phyloP scores from a whole-genome alignment of 768 basidiomycete genomes.

The Mrakia hoshinonis region DNA sequence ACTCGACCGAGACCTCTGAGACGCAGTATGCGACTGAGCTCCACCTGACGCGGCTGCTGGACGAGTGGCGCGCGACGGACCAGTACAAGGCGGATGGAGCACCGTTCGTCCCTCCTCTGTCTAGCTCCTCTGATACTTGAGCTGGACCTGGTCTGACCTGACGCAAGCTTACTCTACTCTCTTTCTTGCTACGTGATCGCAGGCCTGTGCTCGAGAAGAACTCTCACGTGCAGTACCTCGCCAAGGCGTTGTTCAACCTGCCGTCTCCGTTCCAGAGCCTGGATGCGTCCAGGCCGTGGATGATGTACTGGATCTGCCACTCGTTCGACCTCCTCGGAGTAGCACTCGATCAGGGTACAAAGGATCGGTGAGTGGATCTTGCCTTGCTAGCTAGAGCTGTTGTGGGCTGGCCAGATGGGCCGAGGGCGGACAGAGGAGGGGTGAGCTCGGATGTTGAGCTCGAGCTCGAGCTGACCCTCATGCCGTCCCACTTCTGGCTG shows the following conservation, averaged over 20 bases:
- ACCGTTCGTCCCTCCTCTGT: neutral
- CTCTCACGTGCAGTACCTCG: conserved; percentile 66
- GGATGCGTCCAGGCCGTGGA: conserved; percentile 92
- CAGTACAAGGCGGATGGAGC: neutral
- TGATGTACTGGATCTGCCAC: conserved; percentile 87
- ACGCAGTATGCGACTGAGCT: neutral
- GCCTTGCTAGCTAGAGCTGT: too few species aligned
- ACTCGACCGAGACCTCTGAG: neutral
- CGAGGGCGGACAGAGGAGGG: neutral
- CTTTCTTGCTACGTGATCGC: neutral
- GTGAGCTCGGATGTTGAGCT: neutral
- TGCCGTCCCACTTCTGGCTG: neutral
- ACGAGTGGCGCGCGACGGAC: neutral
- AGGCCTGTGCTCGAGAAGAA: conserved; percentile 49
- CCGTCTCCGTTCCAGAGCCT: conserved; percentile 69
- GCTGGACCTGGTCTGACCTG: neutral
- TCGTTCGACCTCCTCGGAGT: conserved; percentile 70
- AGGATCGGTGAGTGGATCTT: conserved; percentile 51
- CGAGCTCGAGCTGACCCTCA: neutral
- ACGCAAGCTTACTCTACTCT: neutral
- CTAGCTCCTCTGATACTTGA: too few species aligned
- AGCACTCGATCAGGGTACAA: conserved; percentile 64
- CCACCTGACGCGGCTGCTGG: neutral
- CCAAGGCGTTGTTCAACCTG: conserved; percentile 65
- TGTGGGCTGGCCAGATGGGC: neutral